Conservation (phyloP, 257 asterid genomes). For the Capsicum pubescens region DNA sequence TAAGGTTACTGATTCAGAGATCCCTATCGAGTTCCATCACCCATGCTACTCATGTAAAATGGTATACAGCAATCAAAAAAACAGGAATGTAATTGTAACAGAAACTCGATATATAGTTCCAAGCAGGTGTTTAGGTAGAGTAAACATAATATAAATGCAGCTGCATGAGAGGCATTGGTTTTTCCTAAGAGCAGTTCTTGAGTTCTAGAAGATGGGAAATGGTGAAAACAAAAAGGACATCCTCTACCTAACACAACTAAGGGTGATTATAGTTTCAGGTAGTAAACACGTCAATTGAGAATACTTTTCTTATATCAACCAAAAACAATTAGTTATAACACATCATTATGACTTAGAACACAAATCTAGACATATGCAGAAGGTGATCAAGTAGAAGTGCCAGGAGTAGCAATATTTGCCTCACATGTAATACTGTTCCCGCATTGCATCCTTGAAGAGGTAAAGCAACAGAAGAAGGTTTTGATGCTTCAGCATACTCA, state of each 20-base stretch:
- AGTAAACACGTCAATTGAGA: not conserved
- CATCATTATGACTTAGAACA: not conserved
- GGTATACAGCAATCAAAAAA: not conserved
- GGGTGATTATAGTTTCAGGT: conserved; percentile 14
- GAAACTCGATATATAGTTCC: conserved; percentile 7
- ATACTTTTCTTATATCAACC: conserved; percentile 3
- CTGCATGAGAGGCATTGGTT: conserved; percentile 14
- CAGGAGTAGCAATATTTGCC: conserved; percentile 31
- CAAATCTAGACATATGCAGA: conserved; percentile 24
- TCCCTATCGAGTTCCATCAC: conserved; percentile 8
- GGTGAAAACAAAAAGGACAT: conserved; percentile 24
- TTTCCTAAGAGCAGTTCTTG: not conserved
- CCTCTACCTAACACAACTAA: not conserved
- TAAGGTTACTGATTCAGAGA: conserved; percentile 10
- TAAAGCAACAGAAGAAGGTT: conserved; percentile 73
- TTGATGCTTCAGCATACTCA: conserved; percentile 82
- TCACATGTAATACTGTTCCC: conserved; percentile 88
- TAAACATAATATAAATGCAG: conserved; percentile 18
- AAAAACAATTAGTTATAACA: not conserved
- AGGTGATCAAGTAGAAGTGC: conserved; percentile 22
- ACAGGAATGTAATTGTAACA: not conserved
- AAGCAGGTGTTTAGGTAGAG: not conserved
- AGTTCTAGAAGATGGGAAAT: conserved; percentile 14
- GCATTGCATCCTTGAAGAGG: conserved; percentile 87
- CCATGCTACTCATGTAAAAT: not conserved